Evolutionary conservation across 306 rosid genomes (phyloP), one percentile per base, ranked within the genome.

Genomic region (Lathyrus tuberosus): DNA sequence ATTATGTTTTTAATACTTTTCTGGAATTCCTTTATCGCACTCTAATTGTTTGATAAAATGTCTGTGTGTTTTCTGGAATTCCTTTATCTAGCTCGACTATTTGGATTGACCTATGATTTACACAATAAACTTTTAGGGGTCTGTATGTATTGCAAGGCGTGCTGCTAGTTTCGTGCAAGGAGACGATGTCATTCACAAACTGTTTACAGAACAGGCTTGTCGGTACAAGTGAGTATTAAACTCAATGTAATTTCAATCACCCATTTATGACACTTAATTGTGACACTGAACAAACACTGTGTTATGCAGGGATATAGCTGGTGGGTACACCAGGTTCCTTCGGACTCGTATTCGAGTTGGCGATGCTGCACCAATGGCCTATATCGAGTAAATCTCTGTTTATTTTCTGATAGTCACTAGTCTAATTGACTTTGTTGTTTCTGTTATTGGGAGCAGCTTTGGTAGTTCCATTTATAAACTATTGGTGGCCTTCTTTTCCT

Each of bases 351-450:
- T 91, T 68, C 83, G 97, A 69, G 95, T 88, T 62, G 97, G 99
- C 48, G 99, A 94, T 80, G 97, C 96, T 65, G 97, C 99, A 51
- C 96, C 97, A 13, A 88, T 91, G 97, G 97, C 96, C 12, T 91
- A 90, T 78, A 88, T 94, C 5, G 98, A 94, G 99, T 89, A 92
- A 28, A 67, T 57, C 28, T 6, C 68, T 35, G 14, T 20, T 40
- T 47, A 52, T 20, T 41, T 69, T 85, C 80, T 33, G 2, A 43
- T 46, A 20, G 49, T 72, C 63, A 13, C 67, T 24, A 31, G 62
- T 60, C 73, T 9, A 28, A 41, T 57, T 60, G 12, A 22, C 56
- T 54, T 74, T 49, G 67, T 26, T 5, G 2, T 52, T 31, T 31
- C 10, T 24, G 43, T 30, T 62, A 31, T 59, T 26, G n/a, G n/a